A percentile compares a stretch with the other conserved stretches of the same genome.
Evolutionary conservation across 2,329 filamentous ascomycete species (phyloP).

Genomic region (Pseudopithomyces maydicus): DNA sequence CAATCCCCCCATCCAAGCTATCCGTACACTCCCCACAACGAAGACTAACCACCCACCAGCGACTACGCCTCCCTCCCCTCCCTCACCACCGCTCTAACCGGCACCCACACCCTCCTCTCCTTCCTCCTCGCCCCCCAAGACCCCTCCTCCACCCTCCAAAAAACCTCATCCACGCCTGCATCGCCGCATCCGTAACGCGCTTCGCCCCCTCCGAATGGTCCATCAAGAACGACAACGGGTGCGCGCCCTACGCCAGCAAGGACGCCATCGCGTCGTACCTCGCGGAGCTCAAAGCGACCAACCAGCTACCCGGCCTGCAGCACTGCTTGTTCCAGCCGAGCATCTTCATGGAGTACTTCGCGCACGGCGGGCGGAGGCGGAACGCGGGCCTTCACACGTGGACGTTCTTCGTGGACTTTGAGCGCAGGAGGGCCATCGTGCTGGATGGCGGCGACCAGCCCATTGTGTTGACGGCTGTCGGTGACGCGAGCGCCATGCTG

Average conservation of each 20-base stretch:
- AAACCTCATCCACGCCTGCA: conserved; percentile 40
- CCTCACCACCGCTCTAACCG: conserved; percentile 49
- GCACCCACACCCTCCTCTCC: conserved; percentile 57
- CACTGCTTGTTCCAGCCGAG: conserved; percentile 63
- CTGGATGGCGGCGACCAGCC: conserved; percentile 33
- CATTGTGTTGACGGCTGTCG: conserved; percentile 31
- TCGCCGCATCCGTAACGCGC: conserved; percentile 32
- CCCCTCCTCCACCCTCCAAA: conserved; percentile 26
- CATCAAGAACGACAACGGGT: conserved; percentile 34
- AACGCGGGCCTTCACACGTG: conserved; percentile 50
- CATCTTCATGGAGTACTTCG: conserved; percentile 61
- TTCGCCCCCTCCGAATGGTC: conserved; percentile 42
- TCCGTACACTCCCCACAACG: too few relatives aligned
- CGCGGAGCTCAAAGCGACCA: conserved; percentile 54
- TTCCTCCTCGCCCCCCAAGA: conserved; percentile 43
- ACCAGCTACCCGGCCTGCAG: conserved; percentile 52
- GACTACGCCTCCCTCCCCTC: conserved; percentile 51
- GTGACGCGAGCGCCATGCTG: conserved; percentile 32
- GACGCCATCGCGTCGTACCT: conserved; percentile 57
- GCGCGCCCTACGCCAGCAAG: conserved; percentile 60
- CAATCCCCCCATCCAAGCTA: too few relatives aligned
- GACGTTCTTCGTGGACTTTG: conserved; percentile 40
- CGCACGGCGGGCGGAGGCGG: conserved; percentile 36
- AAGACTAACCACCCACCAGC: too few relatives aligned
- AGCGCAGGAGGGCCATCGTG: conserved; percentile 32